Percentiles rank a stretch among this genome's conserved stretches.
These are phyloP conservation scores for Talaromyces sp. DNA, from an alignment of 2,329 filamentous ascomycete species.

Conservation along the genomic window DNA sequence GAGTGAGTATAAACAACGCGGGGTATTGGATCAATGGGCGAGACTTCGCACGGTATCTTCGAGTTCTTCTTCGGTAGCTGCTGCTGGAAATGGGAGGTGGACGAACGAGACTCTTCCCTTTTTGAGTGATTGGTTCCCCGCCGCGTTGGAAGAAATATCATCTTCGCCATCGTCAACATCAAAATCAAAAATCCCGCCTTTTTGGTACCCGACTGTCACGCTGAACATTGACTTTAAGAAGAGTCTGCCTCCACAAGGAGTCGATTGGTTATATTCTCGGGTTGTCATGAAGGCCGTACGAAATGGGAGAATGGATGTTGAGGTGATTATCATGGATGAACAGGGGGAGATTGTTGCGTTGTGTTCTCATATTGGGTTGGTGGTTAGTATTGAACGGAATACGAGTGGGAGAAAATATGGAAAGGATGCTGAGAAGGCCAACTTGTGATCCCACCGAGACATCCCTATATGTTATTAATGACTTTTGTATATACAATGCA, in stretches of 20 bases:
- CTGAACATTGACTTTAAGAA: conserved; percentile 76
- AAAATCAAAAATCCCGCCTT: conserved; percentile 28
- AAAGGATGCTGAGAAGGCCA: conserved; percentile 18
- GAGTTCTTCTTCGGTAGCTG: too few relatives aligned
- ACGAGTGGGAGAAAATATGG: conserved; percentile 43
- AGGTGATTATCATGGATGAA: conserved; percentile 63
- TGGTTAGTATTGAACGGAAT: conserved; percentile 61
- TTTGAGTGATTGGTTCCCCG: conserved; percentile 64
- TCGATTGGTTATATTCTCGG: conserved; percentile 66
- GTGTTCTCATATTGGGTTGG: conserved; percentile 62
- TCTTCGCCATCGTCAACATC: conserved; percentile 22
- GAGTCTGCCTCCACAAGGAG: conserved; percentile 59
- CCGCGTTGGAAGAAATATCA: conserved; percentile 39
- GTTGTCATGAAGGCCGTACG: conserved; percentile 61
- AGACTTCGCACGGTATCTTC: conserved; percentile 47
- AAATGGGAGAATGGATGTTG: conserved; percentile 69
- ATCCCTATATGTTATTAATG: background rate
- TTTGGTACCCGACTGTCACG: conserved; percentile 72
- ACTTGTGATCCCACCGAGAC: background rate
- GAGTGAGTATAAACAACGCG: conserved; percentile 17
- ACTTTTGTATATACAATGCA: conserved; percentile 4
- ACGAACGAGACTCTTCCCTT: conserved; percentile 61
- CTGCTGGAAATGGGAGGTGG: conserved; percentile 42
- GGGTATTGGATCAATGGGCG: conserved; percentile 61
- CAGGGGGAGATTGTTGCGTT: conserved; percentile 61